phyloP scores from a whole-genome alignment of 2,329 filamentous ascomycete species.

The Mariannaea elegans region DNA sequence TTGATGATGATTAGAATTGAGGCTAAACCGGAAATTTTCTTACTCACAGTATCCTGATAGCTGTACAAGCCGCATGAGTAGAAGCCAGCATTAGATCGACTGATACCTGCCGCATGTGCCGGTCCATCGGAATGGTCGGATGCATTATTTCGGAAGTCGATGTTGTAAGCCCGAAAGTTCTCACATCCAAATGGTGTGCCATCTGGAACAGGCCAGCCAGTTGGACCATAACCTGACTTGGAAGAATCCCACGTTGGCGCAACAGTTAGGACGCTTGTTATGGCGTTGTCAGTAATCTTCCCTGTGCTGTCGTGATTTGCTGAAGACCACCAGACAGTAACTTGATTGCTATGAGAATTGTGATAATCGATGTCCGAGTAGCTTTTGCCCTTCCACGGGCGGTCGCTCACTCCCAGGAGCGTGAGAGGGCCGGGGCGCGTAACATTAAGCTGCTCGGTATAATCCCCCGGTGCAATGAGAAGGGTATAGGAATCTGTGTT shows the following conservation, averaged over 20 bases:
- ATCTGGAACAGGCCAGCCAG: conserved; percentile 66
- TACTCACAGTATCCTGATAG: conserved; percentile 70
- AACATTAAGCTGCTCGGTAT: conserved; percentile 72
- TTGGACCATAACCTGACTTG: conserved; percentile 68
- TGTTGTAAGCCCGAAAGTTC: conserved; percentile 72
- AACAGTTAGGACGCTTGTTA: conserved; percentile 68
- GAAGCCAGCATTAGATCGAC: conserved; percentile 71
- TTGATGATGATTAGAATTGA: background rate
- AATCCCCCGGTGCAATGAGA: conserved; percentile 67
- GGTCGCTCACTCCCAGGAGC: conserved; percentile 65
- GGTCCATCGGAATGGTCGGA: conserved; percentile 61
- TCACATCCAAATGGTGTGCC: conserved; percentile 70
- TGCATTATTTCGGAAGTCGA: conserved; percentile 70
- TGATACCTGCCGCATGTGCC: conserved; percentile 66
- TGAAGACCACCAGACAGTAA: conserved; percentile 66
- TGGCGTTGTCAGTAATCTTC: conserved; percentile 65
- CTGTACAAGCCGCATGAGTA: conserved; percentile 72
- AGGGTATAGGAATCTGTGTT: conserved; percentile 49
- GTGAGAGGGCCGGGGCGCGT: conserved; percentile 69
- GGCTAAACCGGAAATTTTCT: too few relatives aligned
- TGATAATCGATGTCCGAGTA: conserved; percentile 57
- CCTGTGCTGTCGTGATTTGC: conserved; percentile 55
- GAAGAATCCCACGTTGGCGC: conserved; percentile 71
- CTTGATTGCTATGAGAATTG: conserved; percentile 50
- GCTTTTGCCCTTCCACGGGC: conserved; percentile 42